A percentile compares a stretch with the other conserved stretches of the same genome.
Evolutionary conservation across 2,329 filamentous ascomycete genomes (phyloP).

Genomic region (Coniochaeta pulveracea): DNA sequence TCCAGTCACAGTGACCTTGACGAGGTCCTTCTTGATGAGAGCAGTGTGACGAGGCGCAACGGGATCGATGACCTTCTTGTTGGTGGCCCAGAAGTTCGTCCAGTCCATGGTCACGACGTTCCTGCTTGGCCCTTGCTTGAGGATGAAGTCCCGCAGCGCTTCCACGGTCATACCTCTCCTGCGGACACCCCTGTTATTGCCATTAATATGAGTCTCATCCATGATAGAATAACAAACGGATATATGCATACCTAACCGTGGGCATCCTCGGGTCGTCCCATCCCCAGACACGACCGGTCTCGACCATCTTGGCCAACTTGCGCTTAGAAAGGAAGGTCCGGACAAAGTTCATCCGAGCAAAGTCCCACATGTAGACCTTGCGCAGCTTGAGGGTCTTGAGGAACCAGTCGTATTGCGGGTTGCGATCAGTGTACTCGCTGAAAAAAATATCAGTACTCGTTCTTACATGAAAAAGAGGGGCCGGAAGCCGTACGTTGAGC

Average conservation of each 20-base stretch:
- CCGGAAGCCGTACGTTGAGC: too few species aligned
- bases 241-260: too few species aligned
- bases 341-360: constrained; percentile 75
- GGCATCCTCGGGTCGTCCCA: constrained; percentile 87
- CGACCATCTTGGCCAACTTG: constrained; percentile 75
- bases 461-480: too few species aligned
- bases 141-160: constrained; percentile 71
- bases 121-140: constrained; percentile 73
- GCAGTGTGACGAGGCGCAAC: constrained; percentile 64
- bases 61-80: constrained; percentile 77
- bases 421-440: constrained; percentile 80
- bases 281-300: constrained; percentile 63
- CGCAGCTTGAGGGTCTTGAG: constrained; percentile 61
- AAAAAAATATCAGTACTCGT: too few species aligned
- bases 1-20: constrained; percentile 59
- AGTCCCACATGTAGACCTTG: constrained; percentile 76
- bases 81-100: constrained; percentile 61
- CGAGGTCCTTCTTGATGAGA: constrained; percentile 57
- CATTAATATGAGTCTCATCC: too few species aligned
- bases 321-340: constrained; percentile 75
- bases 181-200: constrained; percentile 64
- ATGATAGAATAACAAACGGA: too few species aligned
- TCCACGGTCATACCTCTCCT: constrained; percentile 70
- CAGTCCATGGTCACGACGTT: constrained; percentile 81
- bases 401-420: constrained; percentile 83